phyloP scores from a whole-genome alignment of 176 grass and related monocot genomes.

The barley (Hordeum vulgare) region DNA sequence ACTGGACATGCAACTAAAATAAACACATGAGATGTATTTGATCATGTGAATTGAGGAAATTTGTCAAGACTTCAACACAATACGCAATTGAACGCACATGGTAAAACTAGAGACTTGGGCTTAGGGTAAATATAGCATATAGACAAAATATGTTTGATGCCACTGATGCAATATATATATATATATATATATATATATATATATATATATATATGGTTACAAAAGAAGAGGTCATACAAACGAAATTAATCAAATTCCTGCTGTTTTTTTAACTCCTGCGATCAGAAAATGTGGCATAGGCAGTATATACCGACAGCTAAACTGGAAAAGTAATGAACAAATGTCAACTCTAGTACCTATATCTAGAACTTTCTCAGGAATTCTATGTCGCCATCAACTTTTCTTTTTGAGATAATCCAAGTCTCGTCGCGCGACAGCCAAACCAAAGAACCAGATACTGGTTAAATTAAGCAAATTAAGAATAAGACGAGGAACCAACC shows the following conservation, averaged over 20 bases:
- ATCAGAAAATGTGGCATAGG: background rate
- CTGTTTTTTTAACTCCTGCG: background rate
- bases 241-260: background rate
- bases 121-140: background rate
- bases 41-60: background rate
- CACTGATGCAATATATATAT: too few relatives aligned
- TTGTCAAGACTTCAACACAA: background rate
- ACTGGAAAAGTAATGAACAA: background rate
- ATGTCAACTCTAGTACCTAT: background rate
- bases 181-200: too few relatives aligned
- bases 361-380: background rate
- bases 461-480: background rate
- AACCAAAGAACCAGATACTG: background rate
- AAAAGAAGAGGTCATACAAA: background rate
- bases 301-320: background rate
- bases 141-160: background rate
- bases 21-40: background rate
- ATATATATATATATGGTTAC: too few relatives aligned
- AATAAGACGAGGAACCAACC: constrained; percentile 23
- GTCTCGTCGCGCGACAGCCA: background rate
- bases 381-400: background rate
- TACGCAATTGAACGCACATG: background rate
- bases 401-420: background rate
- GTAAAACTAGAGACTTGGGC: background rate
- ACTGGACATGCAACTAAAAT: background rate